These are phyloP conservation scores for Aspergillus bridgeri DNA, from an alignment of 495 filamentous ascomycete species.

Conservation along the genomic window DNA sequence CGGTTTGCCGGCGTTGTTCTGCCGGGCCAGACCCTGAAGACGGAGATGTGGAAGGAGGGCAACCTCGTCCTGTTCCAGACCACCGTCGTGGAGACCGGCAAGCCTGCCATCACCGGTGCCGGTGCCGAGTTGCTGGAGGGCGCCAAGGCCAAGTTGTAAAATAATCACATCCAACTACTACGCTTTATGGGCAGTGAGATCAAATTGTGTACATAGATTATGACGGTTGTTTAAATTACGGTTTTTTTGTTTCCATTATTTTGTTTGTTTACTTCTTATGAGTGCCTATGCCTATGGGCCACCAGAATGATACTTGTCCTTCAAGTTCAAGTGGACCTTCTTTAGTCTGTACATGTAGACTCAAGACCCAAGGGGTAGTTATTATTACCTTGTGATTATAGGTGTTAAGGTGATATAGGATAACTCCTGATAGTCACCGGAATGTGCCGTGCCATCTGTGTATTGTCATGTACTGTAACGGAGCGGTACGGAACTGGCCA, in stretches of 20 bases:
- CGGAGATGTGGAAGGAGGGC: conserved; percentile 99
- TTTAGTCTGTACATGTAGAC: too few relatives aligned
- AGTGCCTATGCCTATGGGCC: background rate
- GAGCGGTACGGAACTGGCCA: background rate
- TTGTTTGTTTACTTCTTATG: background rate
- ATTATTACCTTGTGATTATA: too few relatives aligned
- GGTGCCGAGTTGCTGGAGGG: conserved; percentile 75
- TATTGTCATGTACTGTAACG: conserved; percentile 1
- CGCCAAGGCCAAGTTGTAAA: conserved; percentile 60
- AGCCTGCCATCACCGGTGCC: conserved; percentile 82
- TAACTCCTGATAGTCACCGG: too few relatives aligned
- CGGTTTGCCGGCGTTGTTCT: conserved; percentile 89
- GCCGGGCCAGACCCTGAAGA: conserved; percentile 89
- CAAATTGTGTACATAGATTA: conserved; percentile 27
- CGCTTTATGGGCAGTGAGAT: background rate
- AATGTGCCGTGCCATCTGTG: background rate
- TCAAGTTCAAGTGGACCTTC: background rate
- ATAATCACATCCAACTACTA: background rate
- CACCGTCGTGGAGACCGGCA: conserved; percentile 94
- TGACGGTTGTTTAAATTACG: conserved; percentile 5
- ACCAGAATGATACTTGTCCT: background rate
- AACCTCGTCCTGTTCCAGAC: conserved; percentile 86
- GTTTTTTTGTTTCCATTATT: conserved; percentile 11
- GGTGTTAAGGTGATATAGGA: too few relatives aligned
- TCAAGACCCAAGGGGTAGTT: too few relatives aligned